Conservation (phyloP, 768 basidiomycete genomes). For the Mycena rebaudengoi region DNA sequence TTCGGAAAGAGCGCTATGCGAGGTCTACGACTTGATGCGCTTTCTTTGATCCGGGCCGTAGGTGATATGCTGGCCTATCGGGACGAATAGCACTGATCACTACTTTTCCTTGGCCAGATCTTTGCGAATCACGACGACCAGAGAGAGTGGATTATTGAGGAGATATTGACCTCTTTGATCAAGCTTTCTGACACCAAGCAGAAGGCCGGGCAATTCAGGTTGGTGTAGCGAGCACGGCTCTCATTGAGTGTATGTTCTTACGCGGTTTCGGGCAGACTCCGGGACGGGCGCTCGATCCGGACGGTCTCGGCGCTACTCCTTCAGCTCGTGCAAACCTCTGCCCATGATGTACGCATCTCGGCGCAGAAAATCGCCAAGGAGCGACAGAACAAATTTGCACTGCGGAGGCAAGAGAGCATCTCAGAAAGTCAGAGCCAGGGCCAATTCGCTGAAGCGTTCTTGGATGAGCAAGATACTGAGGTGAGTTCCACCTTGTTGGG, state of each 20-base stretch:
- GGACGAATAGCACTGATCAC: not conserved
- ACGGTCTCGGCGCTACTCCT: slow-evolving; percentile 93
- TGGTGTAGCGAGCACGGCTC: no score
- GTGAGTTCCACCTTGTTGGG: slow-evolving; percentile 43
- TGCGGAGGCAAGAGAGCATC: slow-evolving; percentile 71
- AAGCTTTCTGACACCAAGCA: slow-evolving; percentile 91
- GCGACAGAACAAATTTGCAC: slow-evolving; percentile 66
- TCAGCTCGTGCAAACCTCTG: slow-evolving; percentile 96
- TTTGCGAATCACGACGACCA: slow-evolving; percentile 93
- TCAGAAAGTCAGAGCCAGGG: slow-evolving; percentile 51
- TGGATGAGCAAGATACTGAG: slow-evolving; percentile 76
- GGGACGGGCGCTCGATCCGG: slow-evolving; percentile 91
- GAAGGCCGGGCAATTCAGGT: slow-evolving; percentile 91
- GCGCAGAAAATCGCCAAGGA: slow-evolving; percentile 68
- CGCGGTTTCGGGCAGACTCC: slow-evolving; percentile 60
- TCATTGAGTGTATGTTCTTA: no score
- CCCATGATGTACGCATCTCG: slow-evolving; percentile 83
- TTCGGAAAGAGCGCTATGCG: slow-evolving; percentile 85
- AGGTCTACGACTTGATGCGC: slow-evolving; percentile 79
- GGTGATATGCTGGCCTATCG: slow-evolving; percentile 39
- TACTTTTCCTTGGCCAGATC: slow-evolving; percentile 66
- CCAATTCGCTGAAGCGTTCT: slow-evolving; percentile 52
- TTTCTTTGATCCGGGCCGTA: slow-evolving; percentile 87
- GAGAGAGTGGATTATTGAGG: slow-evolving; percentile 97
- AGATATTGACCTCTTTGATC: slow-evolving; percentile 89